A percentile compares a stretch with the other conserved stretches of the same genome.
Evolutionary conservation across 2,329 filamentous ascomycete species (phyloP).

Genomic region (Sarocladium brachiariae): DNA sequence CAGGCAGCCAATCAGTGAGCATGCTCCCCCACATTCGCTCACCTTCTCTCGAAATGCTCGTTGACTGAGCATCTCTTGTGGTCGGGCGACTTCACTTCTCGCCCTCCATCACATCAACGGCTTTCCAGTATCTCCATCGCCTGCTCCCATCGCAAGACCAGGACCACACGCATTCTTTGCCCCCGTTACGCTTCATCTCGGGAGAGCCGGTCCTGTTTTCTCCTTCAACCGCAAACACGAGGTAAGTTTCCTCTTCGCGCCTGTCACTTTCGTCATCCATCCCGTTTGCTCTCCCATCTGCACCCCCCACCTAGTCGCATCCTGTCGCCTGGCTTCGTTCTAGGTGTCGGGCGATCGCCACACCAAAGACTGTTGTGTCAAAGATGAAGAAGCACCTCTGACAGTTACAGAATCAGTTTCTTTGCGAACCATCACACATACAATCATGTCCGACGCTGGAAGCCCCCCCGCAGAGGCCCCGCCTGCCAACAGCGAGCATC

Average conservation of each 20-base stretch:
- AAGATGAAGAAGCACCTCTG: background rate
- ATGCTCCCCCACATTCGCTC: constrained; percentile 9
- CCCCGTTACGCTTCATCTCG: no score
- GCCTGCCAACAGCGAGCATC: constrained; percentile 61
- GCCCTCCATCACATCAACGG: background rate
- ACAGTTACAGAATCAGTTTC: background rate
- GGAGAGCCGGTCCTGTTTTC: no score
- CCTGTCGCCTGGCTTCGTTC: background rate
- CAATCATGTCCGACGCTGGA: constrained; percentile 45
- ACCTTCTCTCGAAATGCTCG: background rate
- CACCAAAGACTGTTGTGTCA: background rate
- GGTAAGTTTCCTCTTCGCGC: background rate
- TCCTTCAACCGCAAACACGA: background rate
- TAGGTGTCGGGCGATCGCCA: background rate
- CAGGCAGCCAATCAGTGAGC: constrained; percentile 4
- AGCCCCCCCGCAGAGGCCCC: constrained; percentile 32
- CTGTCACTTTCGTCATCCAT: background rate
- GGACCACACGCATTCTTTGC: background rate
- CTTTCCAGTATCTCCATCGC: background rate
- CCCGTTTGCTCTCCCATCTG: background rate
- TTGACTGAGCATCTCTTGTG: background rate
- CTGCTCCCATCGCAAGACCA: background rate
- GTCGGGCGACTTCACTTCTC: background rate
- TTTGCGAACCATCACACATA: no score
- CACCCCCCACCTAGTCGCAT: background rate